Percentiles rank a stretch among this genome's conserved stretches.
phyloP scores from a whole-genome alignment of 2,329 filamentous ascomycete species.

The Talaromyces sp. region DNA sequence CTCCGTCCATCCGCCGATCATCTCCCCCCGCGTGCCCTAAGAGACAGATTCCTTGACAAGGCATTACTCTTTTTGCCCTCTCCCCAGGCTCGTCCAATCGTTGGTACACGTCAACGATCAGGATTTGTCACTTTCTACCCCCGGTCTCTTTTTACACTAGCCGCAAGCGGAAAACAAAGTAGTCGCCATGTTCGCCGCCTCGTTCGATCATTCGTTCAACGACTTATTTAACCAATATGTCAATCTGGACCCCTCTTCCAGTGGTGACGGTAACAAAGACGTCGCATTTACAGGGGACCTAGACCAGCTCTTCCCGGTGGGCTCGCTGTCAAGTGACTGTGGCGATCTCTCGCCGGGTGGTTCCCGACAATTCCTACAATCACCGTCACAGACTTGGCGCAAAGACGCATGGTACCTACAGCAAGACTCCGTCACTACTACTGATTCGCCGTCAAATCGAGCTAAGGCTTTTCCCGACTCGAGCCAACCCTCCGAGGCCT shows the following conservation, averaged over 20 bases:
- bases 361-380: constrained; percentile 37
- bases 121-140: constrained; percentile 12
- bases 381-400: constrained; percentile 49
- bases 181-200: constrained; percentile 46
- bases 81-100: constrained; percentile 26
- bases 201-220: constrained; percentile 51
- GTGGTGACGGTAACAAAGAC: constrained; percentile 45
- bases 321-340: constrained; percentile 49
- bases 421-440: constrained; percentile 43
- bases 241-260: constrained; percentile 50
- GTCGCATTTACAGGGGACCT: constrained; percentile 46
- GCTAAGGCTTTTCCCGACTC: constrained; percentile 21
- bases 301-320: constrained; percentile 49
- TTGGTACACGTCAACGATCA: constrained; percentile 19
- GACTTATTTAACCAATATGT: constrained; percentile 62
- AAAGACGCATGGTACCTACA: constrained; percentile 49
- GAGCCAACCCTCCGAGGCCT: constrained; percentile 33
- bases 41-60: constrained; percentile 11
- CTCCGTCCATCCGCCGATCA: constrained; percentile 16
- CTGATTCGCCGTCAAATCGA: constrained; percentile 11
- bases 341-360: constrained; percentile 47
- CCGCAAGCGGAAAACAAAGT: constrained; percentile 48
- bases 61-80: constrained; percentile 16
- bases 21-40: constrained; percentile 14
- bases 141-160: constrained; percentile 18